Conservation (phyloP, 169 alveolate species). For the Cystoisospora suis region DNA sequence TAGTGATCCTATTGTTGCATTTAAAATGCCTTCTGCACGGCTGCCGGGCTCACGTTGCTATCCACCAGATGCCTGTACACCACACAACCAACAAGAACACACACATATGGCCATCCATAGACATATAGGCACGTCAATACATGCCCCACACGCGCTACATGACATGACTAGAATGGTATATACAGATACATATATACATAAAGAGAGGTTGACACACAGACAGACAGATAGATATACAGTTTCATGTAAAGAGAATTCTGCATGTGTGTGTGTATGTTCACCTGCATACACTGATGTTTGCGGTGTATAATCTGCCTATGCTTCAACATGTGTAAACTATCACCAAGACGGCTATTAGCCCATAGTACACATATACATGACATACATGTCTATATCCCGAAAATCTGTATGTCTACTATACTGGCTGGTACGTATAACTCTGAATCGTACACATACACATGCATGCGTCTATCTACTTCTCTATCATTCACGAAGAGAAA, state of each 20-base stretch:
- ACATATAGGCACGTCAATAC: background rate
- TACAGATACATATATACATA: background rate
- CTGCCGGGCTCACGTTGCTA: conserved; percentile 50
- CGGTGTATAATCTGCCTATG: too few species aligned
- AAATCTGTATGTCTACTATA: background rate
- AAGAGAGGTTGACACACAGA: background rate
- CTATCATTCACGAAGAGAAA: too few species aligned
- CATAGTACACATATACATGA: background rate
- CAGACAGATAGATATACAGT: background rate
- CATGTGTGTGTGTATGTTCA: too few species aligned
- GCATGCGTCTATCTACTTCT: too few species aligned
- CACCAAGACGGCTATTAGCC: too few species aligned
- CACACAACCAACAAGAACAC: background rate
- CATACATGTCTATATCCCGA: background rate
- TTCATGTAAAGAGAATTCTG: background rate
- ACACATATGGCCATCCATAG: background rate
- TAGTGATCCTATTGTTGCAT: too few species aligned
- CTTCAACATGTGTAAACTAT: too few species aligned
- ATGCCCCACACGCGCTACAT: background rate
- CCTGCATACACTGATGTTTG: background rate
- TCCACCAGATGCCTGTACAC: conserved; percentile 58
- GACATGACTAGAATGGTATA: background rate
- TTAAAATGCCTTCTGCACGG: conserved; percentile 33
- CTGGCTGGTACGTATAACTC: background rate
- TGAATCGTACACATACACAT: background rate